A percentile compares a stretch with the other conserved stretches of the same genome.
Evolutionary conservation across 768 basidiomycete species (phyloP).

Genomic region (Trametes cinnabarina): DNA sequence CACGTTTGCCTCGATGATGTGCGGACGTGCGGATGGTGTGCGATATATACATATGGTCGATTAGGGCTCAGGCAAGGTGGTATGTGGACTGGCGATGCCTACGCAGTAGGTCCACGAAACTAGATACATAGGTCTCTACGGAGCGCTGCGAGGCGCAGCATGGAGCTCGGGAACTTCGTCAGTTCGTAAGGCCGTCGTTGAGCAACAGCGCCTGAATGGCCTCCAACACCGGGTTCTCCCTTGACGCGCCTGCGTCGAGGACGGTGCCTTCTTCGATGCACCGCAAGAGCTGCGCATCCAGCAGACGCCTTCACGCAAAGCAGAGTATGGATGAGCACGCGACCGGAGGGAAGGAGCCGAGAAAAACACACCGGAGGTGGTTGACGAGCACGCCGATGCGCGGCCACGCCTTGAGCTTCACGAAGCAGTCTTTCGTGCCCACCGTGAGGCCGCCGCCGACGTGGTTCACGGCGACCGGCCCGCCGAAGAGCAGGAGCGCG

Average conservation of each 20-base stretch:
- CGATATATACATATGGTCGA: too few species aligned
- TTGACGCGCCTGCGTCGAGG: slow-evolving; percentile 42
- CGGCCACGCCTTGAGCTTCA: slow-evolving; percentile 82
- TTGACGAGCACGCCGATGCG: slow-evolving; percentile 88
- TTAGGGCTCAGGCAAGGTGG: too few species aligned
- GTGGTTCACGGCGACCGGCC: slow-evolving; percentile 74
- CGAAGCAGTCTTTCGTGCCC: slow-evolving; percentile 46
- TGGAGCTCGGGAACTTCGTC: not conserved
- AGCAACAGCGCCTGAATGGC: slow-evolving; percentile 42
- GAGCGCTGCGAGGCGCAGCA: not conserved
- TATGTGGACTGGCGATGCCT: too few species aligned
- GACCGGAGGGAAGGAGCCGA: not conserved
- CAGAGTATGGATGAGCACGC: too few species aligned
- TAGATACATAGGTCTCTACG: too few species aligned
- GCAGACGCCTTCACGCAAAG: slow-evolving; percentile 68
- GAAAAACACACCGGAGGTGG: slow-evolving; percentile 62
- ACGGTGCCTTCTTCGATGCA: slow-evolving; percentile 63
- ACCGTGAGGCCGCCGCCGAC: slow-evolving; percentile 73
- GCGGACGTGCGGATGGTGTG: too few species aligned
- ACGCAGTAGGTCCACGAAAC: too few species aligned
- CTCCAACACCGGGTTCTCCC: slow-evolving; percentile 49
- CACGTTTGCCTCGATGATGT: too few species aligned
- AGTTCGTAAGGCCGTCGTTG: slow-evolving; percentile 34
- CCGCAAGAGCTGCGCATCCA: slow-evolving; percentile 64
- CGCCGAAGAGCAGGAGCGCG: slow-evolving; percentile 81